Percentiles rank a stretch among this genome's conserved stretches.
These are phyloP conservation scores for Saccharomycopsis vini DNA, from an alignment of 805 yeast genomes.

Conservation along the genomic window DNA sequence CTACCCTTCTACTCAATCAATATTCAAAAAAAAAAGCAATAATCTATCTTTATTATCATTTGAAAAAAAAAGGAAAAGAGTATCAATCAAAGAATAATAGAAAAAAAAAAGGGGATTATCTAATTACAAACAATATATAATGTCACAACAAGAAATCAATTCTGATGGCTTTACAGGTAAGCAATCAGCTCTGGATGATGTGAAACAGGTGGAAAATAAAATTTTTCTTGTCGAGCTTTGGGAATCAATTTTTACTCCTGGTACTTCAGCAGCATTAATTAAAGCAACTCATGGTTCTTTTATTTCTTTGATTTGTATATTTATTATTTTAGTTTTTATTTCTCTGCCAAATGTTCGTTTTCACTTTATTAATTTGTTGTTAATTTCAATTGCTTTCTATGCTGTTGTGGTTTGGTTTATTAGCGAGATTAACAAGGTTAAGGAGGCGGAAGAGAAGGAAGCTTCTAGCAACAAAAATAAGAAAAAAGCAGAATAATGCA, in stretches of 20 bases:
- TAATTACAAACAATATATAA: too few relatives aligned
- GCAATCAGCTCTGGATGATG: neutral
- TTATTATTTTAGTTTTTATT: constrained; percentile 48
- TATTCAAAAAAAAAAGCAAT: too few relatives aligned
- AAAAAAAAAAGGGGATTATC: neutral
- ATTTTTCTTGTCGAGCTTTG: constrained; percentile 60
- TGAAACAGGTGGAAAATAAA: constrained; percentile 5
- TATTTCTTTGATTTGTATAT: constrained; percentile 46
- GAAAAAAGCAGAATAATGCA: neutral
- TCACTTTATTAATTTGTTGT: constrained; percentile 50
- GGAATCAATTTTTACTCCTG: constrained; percentile 89
- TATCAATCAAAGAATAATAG: neutral
- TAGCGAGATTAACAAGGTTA: constrained; percentile 45
- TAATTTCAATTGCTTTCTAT: constrained; percentile 63
- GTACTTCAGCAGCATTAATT: constrained; percentile 83
- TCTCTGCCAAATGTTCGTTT: constrained; percentile 43
- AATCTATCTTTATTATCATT: too few relatives aligned
- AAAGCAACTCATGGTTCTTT: constrained; percentile 85
- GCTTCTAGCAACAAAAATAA: constrained; percentile 19
- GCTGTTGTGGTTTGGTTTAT: constrained; percentile 83
- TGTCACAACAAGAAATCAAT: neutral
- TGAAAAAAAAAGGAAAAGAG: too few relatives aligned
- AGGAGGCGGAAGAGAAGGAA: constrained; percentile 27
- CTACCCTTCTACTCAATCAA: too few relatives aligned
- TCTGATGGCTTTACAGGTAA: neutral